Conservation (phyloP, 1,284 basidiomycete species). For the Rhodotorula sp. region DNA sequence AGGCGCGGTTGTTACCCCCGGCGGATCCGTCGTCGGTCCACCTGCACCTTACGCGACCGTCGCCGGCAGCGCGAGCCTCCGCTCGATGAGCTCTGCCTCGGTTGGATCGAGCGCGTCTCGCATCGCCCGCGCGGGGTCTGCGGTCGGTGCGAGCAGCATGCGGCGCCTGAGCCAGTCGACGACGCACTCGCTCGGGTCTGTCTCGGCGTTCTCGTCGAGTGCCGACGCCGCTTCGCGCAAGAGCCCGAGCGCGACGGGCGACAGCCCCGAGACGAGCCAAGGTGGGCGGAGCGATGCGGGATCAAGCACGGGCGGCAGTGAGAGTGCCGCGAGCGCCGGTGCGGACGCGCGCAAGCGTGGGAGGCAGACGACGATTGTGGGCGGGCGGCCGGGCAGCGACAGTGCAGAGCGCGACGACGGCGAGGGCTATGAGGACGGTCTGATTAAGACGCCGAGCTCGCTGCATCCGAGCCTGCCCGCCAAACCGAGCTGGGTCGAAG, state of each 20-base stretch:
- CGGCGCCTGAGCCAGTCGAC: conserved; percentile 19
- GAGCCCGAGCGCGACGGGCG: conserved; percentile 3
- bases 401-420: neutral
- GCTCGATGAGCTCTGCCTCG: neutral
- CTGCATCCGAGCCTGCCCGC: conserved; percentile 37
- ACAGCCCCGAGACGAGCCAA: conserved; percentile 8
- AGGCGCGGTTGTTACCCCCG: conserved; percentile 28
- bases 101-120: conserved; percentile 11
- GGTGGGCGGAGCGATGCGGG: conserved; percentile 10
- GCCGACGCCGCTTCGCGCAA: conserved; percentile 2
- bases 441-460: neutral
- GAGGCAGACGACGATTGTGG: conserved; percentile 20
- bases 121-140: neutral
- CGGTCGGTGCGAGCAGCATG: neutral
- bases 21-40: conserved; percentile 12
- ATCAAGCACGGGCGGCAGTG: neutral
- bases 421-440: neutral
- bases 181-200: conserved; percentile 3
- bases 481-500: conserved; percentile 30
- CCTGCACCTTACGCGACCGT: conserved; percentile 5
- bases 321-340: neutral
- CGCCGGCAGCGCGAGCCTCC: neutral
- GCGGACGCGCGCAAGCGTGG: conserved; percentile 8
- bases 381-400: neutral
- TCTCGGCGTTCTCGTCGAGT: neutral